These are phyloP conservation scores for Moniliella sp. DNA, from an alignment of 1,284 basidiomycete genomes.

Conservation along the genomic window DNA sequence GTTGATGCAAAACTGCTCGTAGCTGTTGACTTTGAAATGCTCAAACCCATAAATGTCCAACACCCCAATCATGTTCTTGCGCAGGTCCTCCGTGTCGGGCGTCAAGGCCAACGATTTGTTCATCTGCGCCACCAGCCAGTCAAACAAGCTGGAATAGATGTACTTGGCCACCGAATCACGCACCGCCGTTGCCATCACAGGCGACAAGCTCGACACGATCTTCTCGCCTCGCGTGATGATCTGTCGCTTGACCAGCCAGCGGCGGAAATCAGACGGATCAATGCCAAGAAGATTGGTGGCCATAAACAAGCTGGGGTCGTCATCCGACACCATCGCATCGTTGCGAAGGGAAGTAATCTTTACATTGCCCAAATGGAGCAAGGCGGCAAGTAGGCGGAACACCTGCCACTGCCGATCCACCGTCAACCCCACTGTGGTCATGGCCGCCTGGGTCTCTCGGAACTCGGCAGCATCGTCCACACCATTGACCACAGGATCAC, in stretches of 20 bases:
- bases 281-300: conserved; percentile 77
- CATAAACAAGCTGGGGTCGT: conserved; percentile 56
- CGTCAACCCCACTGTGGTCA: conserved; percentile 87
- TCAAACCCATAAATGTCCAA: conserved; percentile 47
- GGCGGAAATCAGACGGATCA: conserved; percentile 83
- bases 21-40: conserved; percentile 49
- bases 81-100: conserved; percentile 59
- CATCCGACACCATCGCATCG: conserved; percentile 65
- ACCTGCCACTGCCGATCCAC: conserved; percentile 96
- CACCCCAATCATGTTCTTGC: conserved; percentile 97
- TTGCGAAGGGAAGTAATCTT: conserved; percentile 60
- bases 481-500: conserved; percentile 56
- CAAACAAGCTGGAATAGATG: conserved; percentile 90
- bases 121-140: conserved; percentile 94
- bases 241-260: conserved; percentile 95
- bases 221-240: conserved; percentile 86
- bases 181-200: conserved; percentile 76
- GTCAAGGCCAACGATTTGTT: conserved; percentile 83
- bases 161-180: conserved; percentile 93
- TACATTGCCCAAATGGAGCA: conserved; percentile 89
- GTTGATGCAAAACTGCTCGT: conserved; percentile 99
- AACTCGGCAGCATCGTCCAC: conserved; percentile 94
- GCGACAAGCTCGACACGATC: conserved; percentile 67
- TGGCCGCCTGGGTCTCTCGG: conserved; percentile 68
- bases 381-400: conserved; percentile 72